These are phyloP conservation scores for Articulospora tetracladia DNA, from an alignment of 495 filamentous ascomycete genomes.

Conservation along the genomic window DNA sequence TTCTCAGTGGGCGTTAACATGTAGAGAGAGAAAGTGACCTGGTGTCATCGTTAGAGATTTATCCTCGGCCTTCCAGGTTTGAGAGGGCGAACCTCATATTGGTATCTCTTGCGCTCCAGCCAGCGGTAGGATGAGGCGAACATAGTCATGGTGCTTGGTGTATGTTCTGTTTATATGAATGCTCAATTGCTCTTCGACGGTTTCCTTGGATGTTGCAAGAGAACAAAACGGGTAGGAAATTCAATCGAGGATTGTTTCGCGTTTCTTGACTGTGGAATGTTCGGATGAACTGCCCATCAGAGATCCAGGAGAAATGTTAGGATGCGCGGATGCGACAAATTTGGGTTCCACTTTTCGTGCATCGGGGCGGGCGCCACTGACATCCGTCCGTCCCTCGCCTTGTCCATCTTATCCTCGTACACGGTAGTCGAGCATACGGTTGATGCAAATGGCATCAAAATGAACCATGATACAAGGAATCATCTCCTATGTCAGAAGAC, in stretches of 20 bases:
- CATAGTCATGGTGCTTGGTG: slow-evolving; percentile 18
- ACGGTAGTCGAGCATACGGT: too few species aligned
- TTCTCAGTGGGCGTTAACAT: slow-evolving; percentile 84
- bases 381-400: not conserved
- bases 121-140: slow-evolving; percentile 27
- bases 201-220: too few species aligned
- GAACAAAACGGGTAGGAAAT: not conserved
- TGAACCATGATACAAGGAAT: slow-evolving; percentile 23
- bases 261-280: not conserved
- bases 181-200: too few species aligned
- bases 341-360: not conserved
- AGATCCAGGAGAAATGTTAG: not conserved
- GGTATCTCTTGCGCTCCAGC: slow-evolving; percentile 75
- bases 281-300: not conserved
- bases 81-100: slow-evolving; percentile 54
- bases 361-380: not conserved
- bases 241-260: not conserved
- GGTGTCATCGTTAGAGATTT: not conserved
- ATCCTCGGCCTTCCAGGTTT: not conserved
- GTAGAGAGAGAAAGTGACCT: slow-evolving; percentile 76
- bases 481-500: slow-evolving; percentile 17
- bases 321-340: not conserved
- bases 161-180: too few species aligned
- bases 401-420: too few species aligned
- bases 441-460: slow-evolving; percentile 7